Evolutionary conservation across 768 basidiomycete genomes (phyloP).

Genomic region (Auriculariales sp.): DNA sequence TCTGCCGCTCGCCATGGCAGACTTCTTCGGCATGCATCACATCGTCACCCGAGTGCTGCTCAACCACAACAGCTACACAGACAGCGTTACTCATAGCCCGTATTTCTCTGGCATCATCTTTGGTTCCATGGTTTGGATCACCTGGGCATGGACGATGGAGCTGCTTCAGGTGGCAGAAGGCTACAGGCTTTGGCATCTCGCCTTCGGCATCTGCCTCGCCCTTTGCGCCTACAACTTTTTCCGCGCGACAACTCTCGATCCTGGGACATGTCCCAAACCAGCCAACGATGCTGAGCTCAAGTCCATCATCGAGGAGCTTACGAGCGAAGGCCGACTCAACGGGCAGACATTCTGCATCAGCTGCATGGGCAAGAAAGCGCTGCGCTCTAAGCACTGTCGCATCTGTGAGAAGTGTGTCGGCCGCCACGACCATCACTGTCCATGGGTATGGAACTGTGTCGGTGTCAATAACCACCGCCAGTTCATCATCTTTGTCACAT

Average conservation of each 20-base stretch:
- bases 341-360: slow-evolving; percentile 94
- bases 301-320: slow-evolving; percentile 85
- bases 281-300: slow-evolving; percentile 75
- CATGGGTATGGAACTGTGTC: slow-evolving; percentile 99
- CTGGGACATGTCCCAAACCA: slow-evolving; percentile 75
- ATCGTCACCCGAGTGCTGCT: slow-evolving; percentile 76
- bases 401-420: slow-evolving; percentile 82
- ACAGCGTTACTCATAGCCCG: slow-evolving; percentile 72
- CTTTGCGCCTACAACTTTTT: slow-evolving; percentile 84
- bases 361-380: slow-evolving; percentile 87
- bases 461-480: slow-evolving; percentile 91
- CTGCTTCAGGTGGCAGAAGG: slow-evolving; percentile 65
- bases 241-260: slow-evolving; percentile 75
- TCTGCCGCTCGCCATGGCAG: slow-evolving; percentile 64
- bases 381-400: slow-evolving; percentile 92
- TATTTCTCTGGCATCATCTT: slow-evolving; percentile 89
- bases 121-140: slow-evolving; percentile 76
- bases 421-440: slow-evolving; percentile 92
- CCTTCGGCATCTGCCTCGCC: slow-evolving; percentile 53
- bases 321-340: slow-evolving; percentile 76
- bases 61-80: slow-evolving; percentile 68
- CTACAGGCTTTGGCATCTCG: slow-evolving; percentile 60
- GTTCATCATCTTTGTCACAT: slow-evolving; percentile 83
- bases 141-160: slow-evolving; percentile 66
- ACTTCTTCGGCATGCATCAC: slow-evolving; percentile 90